A percentile compares a stretch with the other conserved stretches of the same genome.
These are phyloP conservation scores for Trichophyton verrucosum DNA, from an alignment of 2,329 filamentous ascomycete genomes.

Conservation along the genomic window DNA sequence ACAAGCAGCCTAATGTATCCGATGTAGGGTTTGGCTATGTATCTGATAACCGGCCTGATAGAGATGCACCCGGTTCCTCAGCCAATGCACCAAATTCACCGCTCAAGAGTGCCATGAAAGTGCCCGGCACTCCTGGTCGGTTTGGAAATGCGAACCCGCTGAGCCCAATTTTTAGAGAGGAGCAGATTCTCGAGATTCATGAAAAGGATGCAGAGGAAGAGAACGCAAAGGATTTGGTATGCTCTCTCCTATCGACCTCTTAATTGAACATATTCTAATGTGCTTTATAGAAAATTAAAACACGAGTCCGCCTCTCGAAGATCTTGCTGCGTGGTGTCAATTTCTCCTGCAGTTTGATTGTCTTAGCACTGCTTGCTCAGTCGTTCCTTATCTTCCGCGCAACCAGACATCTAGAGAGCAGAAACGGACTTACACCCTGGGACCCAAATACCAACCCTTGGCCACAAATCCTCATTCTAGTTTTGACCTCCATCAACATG, in stretches of 20 bases:
- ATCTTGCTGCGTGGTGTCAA: conserved; percentile 89
- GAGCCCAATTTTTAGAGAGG: conserved; percentile 84
- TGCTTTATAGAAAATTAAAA: conserved; percentile 68
- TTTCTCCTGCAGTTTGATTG: conserved; percentile 92
- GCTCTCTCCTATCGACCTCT: conserved; percentile 25
- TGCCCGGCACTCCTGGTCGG: conserved; percentile 67
- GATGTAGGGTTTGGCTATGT: conserved; percentile 94
- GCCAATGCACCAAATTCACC: conserved; percentile 54
- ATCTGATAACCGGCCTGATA: conserved; percentile 41
- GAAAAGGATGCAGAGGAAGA: conserved; percentile 72
- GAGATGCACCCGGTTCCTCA: conserved; percentile 37
- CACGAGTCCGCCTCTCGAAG: conserved; percentile 82
- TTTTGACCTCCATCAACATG: conserved; percentile 69
- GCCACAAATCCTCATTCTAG: conserved; percentile 77
- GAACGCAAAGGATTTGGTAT: conserved; percentile 76
- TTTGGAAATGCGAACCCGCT: conserved; percentile 55
- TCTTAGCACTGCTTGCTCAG: conserved; percentile 78
- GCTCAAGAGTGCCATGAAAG: conserved; percentile 80
- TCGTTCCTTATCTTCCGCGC: conserved; percentile 87
- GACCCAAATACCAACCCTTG: conserved; percentile 65
- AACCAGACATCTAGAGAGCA: conserved; percentile 58
- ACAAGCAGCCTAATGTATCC: conserved; percentile 52
- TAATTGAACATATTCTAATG: conserved; percentile 23
- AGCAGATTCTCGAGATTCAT: conserved; percentile 72
- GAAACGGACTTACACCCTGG: conserved; percentile 79